These are phyloP conservation scores for Chlamydomonas incerta DNA, from an alignment of 139 green algal species.

Conservation along the genomic window DNA sequence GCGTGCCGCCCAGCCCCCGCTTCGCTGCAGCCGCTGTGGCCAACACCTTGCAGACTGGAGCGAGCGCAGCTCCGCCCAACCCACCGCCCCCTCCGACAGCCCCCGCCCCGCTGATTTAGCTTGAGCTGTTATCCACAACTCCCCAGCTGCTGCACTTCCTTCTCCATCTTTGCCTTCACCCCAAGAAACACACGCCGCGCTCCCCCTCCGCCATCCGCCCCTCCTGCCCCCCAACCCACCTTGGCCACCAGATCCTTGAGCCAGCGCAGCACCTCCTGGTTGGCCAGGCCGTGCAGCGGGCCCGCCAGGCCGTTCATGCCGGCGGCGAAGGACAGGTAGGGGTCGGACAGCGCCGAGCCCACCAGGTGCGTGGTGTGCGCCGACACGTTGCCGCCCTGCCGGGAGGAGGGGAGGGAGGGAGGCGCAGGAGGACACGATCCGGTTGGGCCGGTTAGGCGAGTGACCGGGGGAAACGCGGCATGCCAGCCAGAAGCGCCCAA, in stretches of 20 bases:
- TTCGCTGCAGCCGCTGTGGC: too few relatives aligned
- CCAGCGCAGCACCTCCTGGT: conserved; percentile 97
- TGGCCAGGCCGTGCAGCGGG: conserved; percentile 97
- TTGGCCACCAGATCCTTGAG: conserved; percentile 78
- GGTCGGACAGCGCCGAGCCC: conserved; percentile 93
- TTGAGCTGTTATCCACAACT: too few relatives aligned
- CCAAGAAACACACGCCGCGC: too few relatives aligned
- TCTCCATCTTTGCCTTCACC: too few relatives aligned
- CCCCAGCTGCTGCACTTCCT: too few relatives aligned
- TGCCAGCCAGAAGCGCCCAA: background rate
- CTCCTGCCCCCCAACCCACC: conserved; percentile 36
- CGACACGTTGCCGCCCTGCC: conserved; percentile 95
- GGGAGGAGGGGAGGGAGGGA: background rate
- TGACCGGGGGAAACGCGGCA: background rate
- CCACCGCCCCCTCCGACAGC: too few relatives aligned
- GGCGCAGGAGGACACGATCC: background rate
- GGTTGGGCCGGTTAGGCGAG: too few relatives aligned
- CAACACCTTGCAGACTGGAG: too few relatives aligned
- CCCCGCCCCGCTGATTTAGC: too few relatives aligned
- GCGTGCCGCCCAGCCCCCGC: too few relatives aligned
- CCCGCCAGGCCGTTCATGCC: conserved; percentile 96
- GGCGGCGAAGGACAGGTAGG: conserved; percentile 95
- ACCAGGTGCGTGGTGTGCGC: conserved; percentile 96
- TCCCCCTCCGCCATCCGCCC: too few relatives aligned
- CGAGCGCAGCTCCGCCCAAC: too few relatives aligned